phyloP scores from a whole-genome alignment of 345 rosid genomes.

The Eucalyptus guilfoylei region DNA sequence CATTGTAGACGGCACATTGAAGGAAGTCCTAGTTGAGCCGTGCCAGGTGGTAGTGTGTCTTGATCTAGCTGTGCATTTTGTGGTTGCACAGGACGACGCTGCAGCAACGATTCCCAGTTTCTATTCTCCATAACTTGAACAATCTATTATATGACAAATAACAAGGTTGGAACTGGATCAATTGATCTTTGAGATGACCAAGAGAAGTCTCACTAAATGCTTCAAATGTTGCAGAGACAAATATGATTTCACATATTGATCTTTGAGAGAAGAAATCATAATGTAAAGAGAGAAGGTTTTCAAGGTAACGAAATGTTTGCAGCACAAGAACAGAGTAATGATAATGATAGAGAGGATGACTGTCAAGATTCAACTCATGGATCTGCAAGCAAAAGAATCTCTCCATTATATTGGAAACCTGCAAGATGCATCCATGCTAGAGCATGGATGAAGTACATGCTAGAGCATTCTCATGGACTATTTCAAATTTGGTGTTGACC shows the following conservation, averaged over 20 bases:
- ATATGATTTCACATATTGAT: background rate
- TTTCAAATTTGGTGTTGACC: no score
- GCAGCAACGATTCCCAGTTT: no score
- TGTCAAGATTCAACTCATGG: background rate
- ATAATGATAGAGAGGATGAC: background rate
- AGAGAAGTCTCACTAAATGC: background rate
- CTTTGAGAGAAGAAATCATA: background rate
- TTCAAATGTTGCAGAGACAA: background rate
- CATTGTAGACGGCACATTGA: no score
- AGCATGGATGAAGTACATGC: background rate
- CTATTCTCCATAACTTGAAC: background rate
- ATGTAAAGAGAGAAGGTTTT: background rate
- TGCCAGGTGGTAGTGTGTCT: no score
- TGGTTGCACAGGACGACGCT: no score
- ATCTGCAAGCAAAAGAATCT: background rate
- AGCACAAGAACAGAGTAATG: background rate
- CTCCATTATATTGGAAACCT: background rate
- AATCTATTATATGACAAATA: background rate
- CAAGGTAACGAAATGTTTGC: background rate
- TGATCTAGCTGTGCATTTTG: no score
- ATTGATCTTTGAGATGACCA: background rate
- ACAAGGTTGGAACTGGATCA: background rate
- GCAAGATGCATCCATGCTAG: background rate
- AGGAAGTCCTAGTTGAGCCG: no score
- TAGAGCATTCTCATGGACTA: background rate